Base-by-base conservation (phyloP, 805 yeast genomes). In the Saccharomyces jurei region DNA sequence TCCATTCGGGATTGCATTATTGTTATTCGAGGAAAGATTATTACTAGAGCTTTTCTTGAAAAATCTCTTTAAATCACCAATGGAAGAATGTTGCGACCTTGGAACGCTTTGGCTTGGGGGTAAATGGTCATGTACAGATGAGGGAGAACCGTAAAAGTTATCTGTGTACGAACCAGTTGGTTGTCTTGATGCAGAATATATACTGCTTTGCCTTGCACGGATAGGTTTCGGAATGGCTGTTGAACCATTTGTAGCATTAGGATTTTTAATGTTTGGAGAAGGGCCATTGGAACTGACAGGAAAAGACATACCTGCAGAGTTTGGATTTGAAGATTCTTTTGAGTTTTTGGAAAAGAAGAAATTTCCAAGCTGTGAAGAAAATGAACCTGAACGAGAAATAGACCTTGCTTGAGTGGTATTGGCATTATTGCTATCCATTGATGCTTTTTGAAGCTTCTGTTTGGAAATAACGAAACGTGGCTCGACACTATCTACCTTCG, bases 381-480 rank as follows among this genome's bases (percentile, higher is more conserved):
- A 55, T 1, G 74, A 70, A 54, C 60, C 67, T 6, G 72, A 67
- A 52, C 72, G 63, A 21, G 67, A 68, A 32, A 66, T 54, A 22
- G 67, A 60, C 3, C 60, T 56, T 10, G 60, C 51, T 53, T 58
- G 61, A 22, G 61, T 56, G 10, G 64, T 57, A 55, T 63, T 36
- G 22, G 44, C 22, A 17, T 36, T 36, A 21, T 36, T 36, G 8
- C 22, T 66, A 48, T 64, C 64, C 50, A 50, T 52, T 1, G 70
- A 60, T 3, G 65, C 59, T 51, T 65, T 69, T 50, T 69, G 72
- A 11, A 70, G 56, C 53, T 87, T 80, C 57, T 86, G 94, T 63
- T 88, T 82, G 10, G 95, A 87, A 44, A 90, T 86, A 50, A 90
- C 82, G 65, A 90, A 89, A 47, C 96, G 77, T 14, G 95, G 87